Percentiles rank a stretch among this genome's conserved stretches.
phyloP scores from a whole-genome alignment of 2,329 filamentous ascomycete genomes.

The Colletotrichum viniferum region DNA sequence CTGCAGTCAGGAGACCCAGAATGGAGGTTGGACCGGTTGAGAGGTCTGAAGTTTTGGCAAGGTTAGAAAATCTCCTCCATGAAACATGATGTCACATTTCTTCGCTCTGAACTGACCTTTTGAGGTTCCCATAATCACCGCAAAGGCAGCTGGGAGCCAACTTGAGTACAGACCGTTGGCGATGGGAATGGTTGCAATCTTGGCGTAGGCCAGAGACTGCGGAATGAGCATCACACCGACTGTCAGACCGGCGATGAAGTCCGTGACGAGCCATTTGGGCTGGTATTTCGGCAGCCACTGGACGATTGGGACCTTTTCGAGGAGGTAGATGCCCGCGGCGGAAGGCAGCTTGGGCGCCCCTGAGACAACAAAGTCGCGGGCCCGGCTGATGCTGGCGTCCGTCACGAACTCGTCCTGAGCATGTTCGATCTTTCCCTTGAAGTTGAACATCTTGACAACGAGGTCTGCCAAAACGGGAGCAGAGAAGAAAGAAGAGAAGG shows the following conservation, averaged over 20 bases:
- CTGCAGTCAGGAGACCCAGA: conserved; percentile 65
- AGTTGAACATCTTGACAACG: conserved; percentile 1
- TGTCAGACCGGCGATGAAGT: conserved; percentile 66
- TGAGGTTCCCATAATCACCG: conserved; percentile 65
- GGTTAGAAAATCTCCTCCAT: neutral
- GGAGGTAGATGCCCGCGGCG: conserved; percentile 57
- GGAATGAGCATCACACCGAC: conserved; percentile 66
- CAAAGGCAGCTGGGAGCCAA: conserved; percentile 62
- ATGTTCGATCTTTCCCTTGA: neutral
- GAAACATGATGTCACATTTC: neutral
- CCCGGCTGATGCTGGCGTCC: conserved; percentile 36
- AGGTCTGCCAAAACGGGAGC: neutral
- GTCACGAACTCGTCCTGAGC: conserved; percentile 26
- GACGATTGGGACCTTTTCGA: conserved; percentile 66
- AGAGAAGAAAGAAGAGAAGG: neutral
- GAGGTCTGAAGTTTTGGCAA: conserved; percentile 46
- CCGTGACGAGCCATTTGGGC: conserved; percentile 64
- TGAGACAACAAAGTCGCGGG: conserved; percentile 32
- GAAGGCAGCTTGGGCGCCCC: conserved; percentile 48
- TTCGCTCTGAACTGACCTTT: conserved; percentile 49
- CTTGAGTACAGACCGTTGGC: conserved; percentile 64
- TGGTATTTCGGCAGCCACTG: conserved; percentile 69
- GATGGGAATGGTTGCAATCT: conserved; percentile 65
- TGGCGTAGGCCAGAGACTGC: conserved; percentile 66
- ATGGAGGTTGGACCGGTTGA: conserved; percentile 69